Evolutionary conservation across 2,329 filamentous ascomycete genomes (phyloP).

Genomic region (Elsinoe australis): DNA sequence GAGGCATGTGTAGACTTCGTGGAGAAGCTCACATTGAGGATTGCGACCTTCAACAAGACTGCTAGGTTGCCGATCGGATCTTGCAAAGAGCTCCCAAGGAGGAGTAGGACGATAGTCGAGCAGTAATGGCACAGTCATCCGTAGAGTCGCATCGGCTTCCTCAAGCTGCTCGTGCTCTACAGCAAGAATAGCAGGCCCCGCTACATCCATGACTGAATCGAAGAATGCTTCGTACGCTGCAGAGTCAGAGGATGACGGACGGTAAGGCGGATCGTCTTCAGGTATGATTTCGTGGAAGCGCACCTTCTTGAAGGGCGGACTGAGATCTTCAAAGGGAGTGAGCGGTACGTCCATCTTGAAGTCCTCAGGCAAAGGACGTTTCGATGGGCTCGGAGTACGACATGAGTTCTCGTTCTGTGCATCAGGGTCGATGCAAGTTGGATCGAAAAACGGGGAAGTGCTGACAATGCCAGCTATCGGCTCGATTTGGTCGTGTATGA

Average conservation of each 20-base stretch:
- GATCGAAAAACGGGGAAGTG: too few relatives aligned
- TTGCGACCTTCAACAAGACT: neutral
- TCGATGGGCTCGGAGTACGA: conserved; percentile 18
- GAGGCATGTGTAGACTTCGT: neutral
- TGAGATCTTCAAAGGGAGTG: conserved; percentile 34
- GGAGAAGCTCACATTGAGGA: neutral
- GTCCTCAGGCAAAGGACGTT: conserved; percentile 31
- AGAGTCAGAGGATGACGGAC: conserved; percentile 26
- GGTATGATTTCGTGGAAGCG: conserved; percentile 35
- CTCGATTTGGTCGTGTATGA: conserved; percentile 28
- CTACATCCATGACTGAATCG: conserved; percentile 32
- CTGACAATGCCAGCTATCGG: too few relatives aligned
- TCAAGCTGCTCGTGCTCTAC: conserved; percentile 41
- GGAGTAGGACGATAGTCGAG: conserved; percentile 36
- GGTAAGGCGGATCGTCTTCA: conserved; percentile 32
- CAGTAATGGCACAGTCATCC: conserved; percentile 44
- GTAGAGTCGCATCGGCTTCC: conserved; percentile 41
- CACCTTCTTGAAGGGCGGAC: conserved; percentile 33
- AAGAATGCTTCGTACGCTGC: conserved; percentile 31
- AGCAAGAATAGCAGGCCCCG: conserved; percentile 30
- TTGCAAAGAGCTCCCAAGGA: conserved; percentile 41
- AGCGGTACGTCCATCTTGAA: conserved; percentile 42
- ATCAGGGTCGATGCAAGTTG: too few relatives aligned
- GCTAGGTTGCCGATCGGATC: too few relatives aligned
- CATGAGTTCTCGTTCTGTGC: neutral